Evolutionary conservation across 768 basidiomycete genomes (phyloP).

Genomic region (Russula earlei): DNA sequence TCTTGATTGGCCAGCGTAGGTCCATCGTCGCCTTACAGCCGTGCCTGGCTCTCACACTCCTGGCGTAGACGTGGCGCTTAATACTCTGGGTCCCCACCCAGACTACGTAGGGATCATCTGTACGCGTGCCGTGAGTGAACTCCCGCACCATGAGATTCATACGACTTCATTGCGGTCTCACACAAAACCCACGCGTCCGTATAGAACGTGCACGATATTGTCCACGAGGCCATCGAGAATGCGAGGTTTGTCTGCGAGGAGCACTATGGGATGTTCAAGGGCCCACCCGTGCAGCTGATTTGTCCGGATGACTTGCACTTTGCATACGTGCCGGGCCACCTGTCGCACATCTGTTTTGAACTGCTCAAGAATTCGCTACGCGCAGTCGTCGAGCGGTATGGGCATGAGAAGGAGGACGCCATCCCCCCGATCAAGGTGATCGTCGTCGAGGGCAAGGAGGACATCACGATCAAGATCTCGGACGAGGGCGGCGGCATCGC

Average conservation of each 20-base stretch:
- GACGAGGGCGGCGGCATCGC: constrained; percentile 97
- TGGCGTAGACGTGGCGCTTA: constrained; percentile 78
- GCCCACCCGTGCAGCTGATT: constrained; percentile 92
- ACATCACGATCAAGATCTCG: constrained; percentile 97
- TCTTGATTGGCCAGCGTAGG: constrained; percentile 89
- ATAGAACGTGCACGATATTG: constrained; percentile 90
- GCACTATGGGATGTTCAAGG: constrained; percentile 88
- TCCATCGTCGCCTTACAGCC: neutral
- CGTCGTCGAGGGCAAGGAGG: constrained; percentile 94
- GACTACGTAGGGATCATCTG: constrained; percentile 98
- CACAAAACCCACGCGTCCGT: neutral
- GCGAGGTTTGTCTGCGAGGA: constrained; percentile 92
- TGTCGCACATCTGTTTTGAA: constrained; percentile 96
- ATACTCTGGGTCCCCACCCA: constrained; percentile 79
- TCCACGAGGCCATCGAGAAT: constrained; percentile 98
- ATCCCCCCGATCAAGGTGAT: constrained; percentile 91
- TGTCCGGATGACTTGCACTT: constrained; percentile 82
- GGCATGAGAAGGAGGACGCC: constrained; percentile 65
- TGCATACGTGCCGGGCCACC: constrained; percentile 92
- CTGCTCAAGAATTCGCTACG: constrained; percentile 95
- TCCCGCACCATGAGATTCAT: no score
- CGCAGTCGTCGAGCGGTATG: constrained; percentile 90
- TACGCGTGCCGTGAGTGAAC: constrained; percentile 63
- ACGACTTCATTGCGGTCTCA: neutral
- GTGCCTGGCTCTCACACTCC: neutral